Evolutionary conservation across 176 grass and related monocot genomes (phyloP), one percentile per base, ranked within the genome.

Genomic region (Aegilops longissima): DNA sequence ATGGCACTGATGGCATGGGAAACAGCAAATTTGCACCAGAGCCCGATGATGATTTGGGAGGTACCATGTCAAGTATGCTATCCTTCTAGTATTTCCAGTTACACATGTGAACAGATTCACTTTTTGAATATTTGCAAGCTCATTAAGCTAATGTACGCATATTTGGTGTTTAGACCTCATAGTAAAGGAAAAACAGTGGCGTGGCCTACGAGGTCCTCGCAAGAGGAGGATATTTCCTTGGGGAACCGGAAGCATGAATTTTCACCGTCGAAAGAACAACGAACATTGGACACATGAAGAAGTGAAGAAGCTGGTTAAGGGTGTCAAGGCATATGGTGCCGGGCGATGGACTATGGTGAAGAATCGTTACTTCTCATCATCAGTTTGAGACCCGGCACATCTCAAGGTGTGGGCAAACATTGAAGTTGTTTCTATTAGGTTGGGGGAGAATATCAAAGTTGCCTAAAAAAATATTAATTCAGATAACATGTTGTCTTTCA

Each of bases 321-420:
- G 72, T 44, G 4, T 88, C 16, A 40, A 49, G 9, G 6, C 33
- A 47, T 83, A 61, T 16, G 62, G 72, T 1, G 21, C 61, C 5
- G 86, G 86, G 42, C 24, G 0, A 34, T 83, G 86, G 86, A 25
- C 18, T 0, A 1, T 45, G 18, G 0, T 88, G 72, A 83, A 83
- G 18, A 42, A 0, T 4, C 10, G 16, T 0, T 88, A 61, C 54
- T 88, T 88, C 49, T 47, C 16, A 67, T 10, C 3, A 5, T 77
- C 72, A 13, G 10, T 83, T 77, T 38, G 80, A 27, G 77, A 73
- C 23, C 3, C 86, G 20, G 8, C 68, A 24, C 40, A 83, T 44
- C 24, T 88, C 42, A 88, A 88, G 86, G 80, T 88, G 5, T 23
- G 76, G 12, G 17, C 13, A 61, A 77, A 47, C 68, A 42, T 58